Conservation (phyloP, 2,329 filamentous ascomycete genomes). For the Ustulina deusta region DNA sequence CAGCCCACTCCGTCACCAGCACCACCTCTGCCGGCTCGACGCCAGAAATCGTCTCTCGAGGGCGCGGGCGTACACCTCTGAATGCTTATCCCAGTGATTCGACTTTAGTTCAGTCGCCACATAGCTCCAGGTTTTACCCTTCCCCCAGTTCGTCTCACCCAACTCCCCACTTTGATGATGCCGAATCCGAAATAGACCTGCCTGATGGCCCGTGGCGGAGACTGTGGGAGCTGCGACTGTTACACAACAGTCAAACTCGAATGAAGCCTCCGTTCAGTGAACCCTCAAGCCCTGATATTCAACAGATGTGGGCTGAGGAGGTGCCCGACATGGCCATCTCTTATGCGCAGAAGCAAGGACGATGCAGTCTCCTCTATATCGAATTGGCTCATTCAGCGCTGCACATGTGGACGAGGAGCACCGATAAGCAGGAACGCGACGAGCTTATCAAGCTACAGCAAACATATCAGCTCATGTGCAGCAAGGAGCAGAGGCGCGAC, state of each 20-base stretch:
- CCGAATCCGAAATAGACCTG: slow-evolving; percentile 48
- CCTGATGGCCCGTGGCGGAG: slow-evolving; percentile 54
- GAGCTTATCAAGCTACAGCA: slow-evolving; percentile 52
- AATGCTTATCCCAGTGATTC: slow-evolving; percentile 35
- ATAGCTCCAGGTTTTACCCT: slow-evolving; percentile 41
- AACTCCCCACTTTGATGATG: slow-evolving; percentile 36
- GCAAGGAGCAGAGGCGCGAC: slow-evolving; percentile 54
- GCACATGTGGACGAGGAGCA: slow-evolving; percentile 51
- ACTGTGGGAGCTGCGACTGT: slow-evolving; percentile 53
- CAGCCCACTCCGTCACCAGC: slow-evolving; percentile 21
- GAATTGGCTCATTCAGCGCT: slow-evolving; percentile 55
- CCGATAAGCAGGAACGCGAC: slow-evolving; percentile 45
- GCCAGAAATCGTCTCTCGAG: slow-evolving; percentile 26
- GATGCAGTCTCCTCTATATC: slow-evolving; percentile 51
- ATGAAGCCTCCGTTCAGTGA: slow-evolving; percentile 48
- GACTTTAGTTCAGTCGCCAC: slow-evolving; percentile 37
- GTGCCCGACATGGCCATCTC: slow-evolving; percentile 51
- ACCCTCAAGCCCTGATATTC: slow-evolving; percentile 38
- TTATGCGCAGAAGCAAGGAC: slow-evolving; percentile 49
- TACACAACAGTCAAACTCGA: slow-evolving; percentile 53
- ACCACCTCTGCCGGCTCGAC: slow-evolving; percentile 19
- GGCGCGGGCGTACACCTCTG: slow-evolving; percentile 13
- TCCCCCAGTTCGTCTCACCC: slow-evolving; percentile 44
- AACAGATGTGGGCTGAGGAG: slow-evolving; percentile 51
- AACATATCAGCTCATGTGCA: slow-evolving; percentile 53